Evolutionary conservation across 2,329 filamentous ascomycete species (phyloP).

Genomic region (Aspergillus brasiliensis): DNA sequence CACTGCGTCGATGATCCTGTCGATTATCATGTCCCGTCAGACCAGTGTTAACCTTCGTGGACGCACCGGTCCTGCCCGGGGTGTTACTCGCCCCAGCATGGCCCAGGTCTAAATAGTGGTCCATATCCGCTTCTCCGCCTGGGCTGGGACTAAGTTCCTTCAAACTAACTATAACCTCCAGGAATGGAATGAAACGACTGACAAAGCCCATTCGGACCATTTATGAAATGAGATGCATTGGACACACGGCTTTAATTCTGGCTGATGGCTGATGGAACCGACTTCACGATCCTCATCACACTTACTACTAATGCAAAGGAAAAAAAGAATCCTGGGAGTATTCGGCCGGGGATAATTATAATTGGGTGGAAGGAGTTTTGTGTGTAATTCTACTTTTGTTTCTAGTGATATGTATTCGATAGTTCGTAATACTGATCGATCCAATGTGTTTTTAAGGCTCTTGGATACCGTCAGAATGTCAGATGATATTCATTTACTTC

Average conservation of each 20-base stretch:
- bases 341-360: background rate
- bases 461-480: too few species aligned
- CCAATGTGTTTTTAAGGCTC: background rate
- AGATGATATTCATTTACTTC: too few species aligned
- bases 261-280: background rate
- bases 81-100: conserved; percentile 43
- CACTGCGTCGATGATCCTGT: conserved; percentile 44
- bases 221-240: background rate
- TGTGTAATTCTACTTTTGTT: background rate
- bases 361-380: background rate
- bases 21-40: conserved; percentile 39
- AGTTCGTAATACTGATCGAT: background rate
- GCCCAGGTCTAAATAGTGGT: conserved; percentile 43
- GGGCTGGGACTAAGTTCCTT: background rate
- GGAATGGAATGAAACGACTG: background rate
- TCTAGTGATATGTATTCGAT: background rate
- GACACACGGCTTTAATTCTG: background rate
- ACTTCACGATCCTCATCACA: background rate
- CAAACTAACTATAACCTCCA: background rate
- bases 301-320: background rate
- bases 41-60: conserved; percentile 37
- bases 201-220: background rate
- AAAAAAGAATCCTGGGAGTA: background rate
- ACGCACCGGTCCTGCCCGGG: conserved; percentile 34
- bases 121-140: background rate